Evolutionary conservation across 805 yeast species (phyloP), one percentile per base, ranked within the genome.

Genomic region (Ogataea pignaliae): DNA sequence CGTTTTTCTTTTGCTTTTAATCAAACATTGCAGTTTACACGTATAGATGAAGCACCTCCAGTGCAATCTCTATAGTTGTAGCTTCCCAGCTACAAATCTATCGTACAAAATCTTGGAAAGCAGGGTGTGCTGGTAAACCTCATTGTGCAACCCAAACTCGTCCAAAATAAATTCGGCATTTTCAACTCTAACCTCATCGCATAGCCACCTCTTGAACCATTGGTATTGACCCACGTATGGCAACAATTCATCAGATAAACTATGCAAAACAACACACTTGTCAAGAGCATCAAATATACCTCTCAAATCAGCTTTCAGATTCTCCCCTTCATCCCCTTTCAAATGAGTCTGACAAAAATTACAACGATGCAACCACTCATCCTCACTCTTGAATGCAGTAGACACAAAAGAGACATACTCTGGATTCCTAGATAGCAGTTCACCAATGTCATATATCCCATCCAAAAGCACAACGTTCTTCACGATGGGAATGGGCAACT

Each of bases 211-310:
- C 2, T 55, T 46, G 21, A 83, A 63, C 43, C 59, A 43, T 3
- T 64, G 52, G 0, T 83, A 67, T 54, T 85, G 93, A 3, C 63
- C 60, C 21, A 65, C 43, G 2, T 78, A 64, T 15, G 43, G 30
- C 16, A 88, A 61, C 13, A 88, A 69, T 57, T 87, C 95, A 63
- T 88, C 96, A 14, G 71, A 58, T 3, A 63, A 57, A 3, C 93
- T 84, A 33, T 87, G 90, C 2, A 83, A 59, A 0, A 86, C 56
- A 36, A 68, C 58, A 7, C 74, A 50, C 6, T 52, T 37, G 2
- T 50, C 34, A 6, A 54, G 37, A 1, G 15, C 26, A n/a, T 26
- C 36, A 36, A 55, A 54, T 8, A 35, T 30, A 1, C 42, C 34
- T 11, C 39, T 12, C 1, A 50, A 30, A 2, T 45, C 5, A 10